Percentiles rank a stretch among this genome's conserved stretches.
Conservation (phyloP, 2,329 filamentous ascomycete genomes). For the Botrytis sinoallii region DNA sequence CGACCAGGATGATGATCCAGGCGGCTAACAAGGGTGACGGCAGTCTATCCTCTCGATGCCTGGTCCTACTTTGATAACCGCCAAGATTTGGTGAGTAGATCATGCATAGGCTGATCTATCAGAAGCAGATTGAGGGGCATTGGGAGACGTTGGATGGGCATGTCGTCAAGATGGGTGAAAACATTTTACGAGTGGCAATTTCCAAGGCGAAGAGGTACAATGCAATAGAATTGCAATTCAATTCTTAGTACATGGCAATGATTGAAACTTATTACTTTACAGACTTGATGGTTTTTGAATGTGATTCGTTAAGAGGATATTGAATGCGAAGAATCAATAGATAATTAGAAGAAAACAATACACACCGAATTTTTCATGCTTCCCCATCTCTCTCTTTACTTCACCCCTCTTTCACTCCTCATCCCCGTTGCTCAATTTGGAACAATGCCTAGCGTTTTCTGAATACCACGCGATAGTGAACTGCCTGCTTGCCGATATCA, state of each 20-base stretch:
- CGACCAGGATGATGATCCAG: conserved; percentile 65
- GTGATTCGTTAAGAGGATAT: conserved; percentile 16
- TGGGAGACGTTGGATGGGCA: conserved; percentile 60
- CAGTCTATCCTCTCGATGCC: conserved; percentile 63
- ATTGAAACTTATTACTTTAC: conserved; percentile 26
- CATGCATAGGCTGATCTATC: conserved; percentile 14
- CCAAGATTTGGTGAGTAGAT: conserved; percentile 18
- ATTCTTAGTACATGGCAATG: conserved; percentile 22
- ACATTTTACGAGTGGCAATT: conserved; percentile 17
- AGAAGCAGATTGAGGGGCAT: conserved; percentile 48
- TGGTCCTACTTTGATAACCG: conserved; percentile 38
- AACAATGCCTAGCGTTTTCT: background rate
- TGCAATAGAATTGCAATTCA: conserved; percentile 17
- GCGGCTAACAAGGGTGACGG: conserved; percentile 57
- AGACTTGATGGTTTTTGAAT: conserved; percentile 3
- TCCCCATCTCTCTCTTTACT: background rate
- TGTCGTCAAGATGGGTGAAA: conserved; percentile 45
- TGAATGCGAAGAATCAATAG: conserved; percentile 21
- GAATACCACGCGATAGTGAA: conserved; percentile 18
- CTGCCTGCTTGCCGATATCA: conserved; percentile 35
- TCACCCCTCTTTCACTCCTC: background rate
- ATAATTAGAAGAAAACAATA: conserved; percentile 22
- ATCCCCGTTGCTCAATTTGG: background rate
- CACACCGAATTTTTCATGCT: conserved; percentile 22
- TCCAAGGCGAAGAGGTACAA: background rate